Percentiles rank a stretch among this genome's conserved stretches.
These are phyloP conservation scores for Cystofilobasidium ferigula DNA, from an alignment of 768 basidiomycete genomes.

Conservation along the genomic window DNA sequence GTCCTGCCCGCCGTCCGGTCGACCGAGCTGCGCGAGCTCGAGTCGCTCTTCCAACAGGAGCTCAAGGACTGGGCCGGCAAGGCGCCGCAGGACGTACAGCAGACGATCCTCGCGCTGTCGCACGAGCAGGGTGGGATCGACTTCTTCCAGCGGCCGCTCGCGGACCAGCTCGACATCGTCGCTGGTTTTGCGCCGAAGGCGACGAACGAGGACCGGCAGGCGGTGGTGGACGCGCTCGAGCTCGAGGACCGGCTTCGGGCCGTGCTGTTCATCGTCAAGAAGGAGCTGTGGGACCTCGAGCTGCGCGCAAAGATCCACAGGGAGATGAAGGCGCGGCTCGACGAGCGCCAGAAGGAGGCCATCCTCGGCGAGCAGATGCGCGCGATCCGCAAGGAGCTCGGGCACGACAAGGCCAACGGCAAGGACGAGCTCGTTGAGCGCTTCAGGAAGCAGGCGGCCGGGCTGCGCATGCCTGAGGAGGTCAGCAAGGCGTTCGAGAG, in stretches of 20 bases:
- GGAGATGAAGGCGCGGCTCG: slow-evolving; percentile 89
- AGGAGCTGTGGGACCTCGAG: slow-evolving; percentile 94
- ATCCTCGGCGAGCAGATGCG: slow-evolving; percentile 95
- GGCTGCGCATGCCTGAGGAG: slow-evolving; percentile 73
- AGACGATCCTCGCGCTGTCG: slow-evolving; percentile 56
- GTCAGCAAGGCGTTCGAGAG: slow-evolving; percentile 94
- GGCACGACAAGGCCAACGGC: slow-evolving; percentile 67
- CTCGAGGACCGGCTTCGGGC: slow-evolving; percentile 84
- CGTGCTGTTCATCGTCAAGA: slow-evolving; percentile 84
- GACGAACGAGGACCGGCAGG: slow-evolving; percentile 61
- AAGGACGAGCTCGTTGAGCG: slow-evolving; percentile 90
- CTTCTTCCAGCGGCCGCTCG: neutral
- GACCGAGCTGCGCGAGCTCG: neutral
- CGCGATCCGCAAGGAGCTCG: slow-evolving; percentile 90
- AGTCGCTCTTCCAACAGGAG: neutral
- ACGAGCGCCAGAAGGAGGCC: slow-evolving; percentile 85
- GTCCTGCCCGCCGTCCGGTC: slow-evolving; percentile 40
- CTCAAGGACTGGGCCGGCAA: slow-evolving; percentile 15
- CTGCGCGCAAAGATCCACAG: slow-evolving; percentile 81
- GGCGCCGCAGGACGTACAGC: slow-evolving; percentile 12
- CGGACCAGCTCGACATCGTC: slow-evolving; percentile 87
- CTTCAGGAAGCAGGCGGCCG: slow-evolving; percentile 71
- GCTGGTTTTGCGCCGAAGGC: slow-evolving; percentile 94
- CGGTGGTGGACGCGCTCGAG: slow-evolving; percentile 72
- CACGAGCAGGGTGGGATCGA: neutral